phyloP scores from a whole-genome alignment of 2,329 filamentous ascomycete species.

The Colletotrichum tabaci region DNA sequence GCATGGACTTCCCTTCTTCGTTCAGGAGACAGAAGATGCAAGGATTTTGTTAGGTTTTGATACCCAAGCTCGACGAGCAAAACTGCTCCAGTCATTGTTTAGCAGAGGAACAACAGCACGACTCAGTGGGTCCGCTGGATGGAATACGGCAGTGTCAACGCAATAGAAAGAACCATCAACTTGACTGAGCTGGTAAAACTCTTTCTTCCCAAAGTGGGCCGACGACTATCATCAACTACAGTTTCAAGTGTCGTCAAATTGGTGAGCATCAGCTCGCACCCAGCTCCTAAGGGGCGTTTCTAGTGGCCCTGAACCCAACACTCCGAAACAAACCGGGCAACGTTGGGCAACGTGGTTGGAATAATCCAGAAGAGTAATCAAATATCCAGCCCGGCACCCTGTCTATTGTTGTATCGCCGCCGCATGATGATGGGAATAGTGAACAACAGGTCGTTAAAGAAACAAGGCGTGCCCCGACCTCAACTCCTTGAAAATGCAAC shows the following conservation, averaged over 20 bases:
- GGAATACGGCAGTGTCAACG: background rate
- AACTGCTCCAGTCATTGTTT: constrained; percentile 6
- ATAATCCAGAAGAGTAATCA: background rate
- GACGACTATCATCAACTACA: background rate
- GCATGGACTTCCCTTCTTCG: background rate
- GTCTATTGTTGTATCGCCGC: constrained; percentile 11
- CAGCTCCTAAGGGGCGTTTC: constrained; percentile 2
- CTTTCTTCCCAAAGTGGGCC: background rate
- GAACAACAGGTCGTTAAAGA: background rate
- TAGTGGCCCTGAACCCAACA: background rate
- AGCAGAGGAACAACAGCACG: background rate
- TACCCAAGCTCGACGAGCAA: constrained; percentile 12
- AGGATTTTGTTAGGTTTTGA: constrained; percentile 9
- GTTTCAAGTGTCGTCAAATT: background rate
- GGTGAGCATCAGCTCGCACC: background rate
- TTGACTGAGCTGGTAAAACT: background rate
- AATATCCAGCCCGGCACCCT: background rate
- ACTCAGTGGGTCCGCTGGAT: background rate
- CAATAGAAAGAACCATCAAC: background rate
- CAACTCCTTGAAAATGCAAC: constrained; percentile 27
- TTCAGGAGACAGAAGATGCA: background rate
- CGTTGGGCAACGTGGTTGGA: background rate
- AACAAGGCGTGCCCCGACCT: background rate
- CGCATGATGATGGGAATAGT: background rate
- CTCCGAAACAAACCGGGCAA: background rate